Evolutionary conservation across 441 rosid species (phyloP).

Genomic region (Kokia cookei): DNA sequence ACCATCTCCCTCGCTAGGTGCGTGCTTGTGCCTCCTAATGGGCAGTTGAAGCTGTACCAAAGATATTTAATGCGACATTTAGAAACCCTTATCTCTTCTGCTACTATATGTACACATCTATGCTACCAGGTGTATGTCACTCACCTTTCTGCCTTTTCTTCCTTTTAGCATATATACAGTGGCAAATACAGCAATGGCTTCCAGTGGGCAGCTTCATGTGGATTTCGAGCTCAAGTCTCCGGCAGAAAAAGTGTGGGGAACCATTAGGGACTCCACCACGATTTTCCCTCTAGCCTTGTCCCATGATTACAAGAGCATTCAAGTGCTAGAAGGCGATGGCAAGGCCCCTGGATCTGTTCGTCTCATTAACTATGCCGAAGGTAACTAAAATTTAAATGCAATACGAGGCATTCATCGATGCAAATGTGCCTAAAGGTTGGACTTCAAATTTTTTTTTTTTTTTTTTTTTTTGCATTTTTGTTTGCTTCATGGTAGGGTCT

Average conservation of each 20-base stretch:
- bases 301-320: slow-evolving; percentile 68
- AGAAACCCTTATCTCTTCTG: background rate
- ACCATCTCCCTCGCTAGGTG: background rate
- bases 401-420: background rate
- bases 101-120: slow-evolving; percentile 7
- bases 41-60: slow-evolving; percentile 21
- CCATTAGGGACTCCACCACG: slow-evolving; percentile 51
- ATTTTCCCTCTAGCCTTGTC: slow-evolving; percentile 68
- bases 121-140: background rate
- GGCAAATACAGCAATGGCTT: slow-evolving; percentile 33
- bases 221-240: slow-evolving; percentile 66
- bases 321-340: slow-evolving; percentile 83
- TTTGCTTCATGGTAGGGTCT: slow-evolving; percentile 35
- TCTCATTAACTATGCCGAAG: slow-evolving; percentile 55
- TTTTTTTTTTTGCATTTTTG: background rate
- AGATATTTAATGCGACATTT: slow-evolving; percentile 19
- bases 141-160: background rate
- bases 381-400: slow-evolving; percentile 12
- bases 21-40: background rate
- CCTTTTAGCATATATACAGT: background rate
- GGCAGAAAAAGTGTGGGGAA: slow-evolving; percentile 58
- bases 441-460: background rate
- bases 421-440: background rate
- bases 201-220: slow-evolving; percentile 51
- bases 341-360: slow-evolving; percentile 69